Evolutionary conservation across 1,139 yeast species (phyloP), one percentile per base, ranked within the genome.

Genomic region (Candida sanyaensis): DNA sequence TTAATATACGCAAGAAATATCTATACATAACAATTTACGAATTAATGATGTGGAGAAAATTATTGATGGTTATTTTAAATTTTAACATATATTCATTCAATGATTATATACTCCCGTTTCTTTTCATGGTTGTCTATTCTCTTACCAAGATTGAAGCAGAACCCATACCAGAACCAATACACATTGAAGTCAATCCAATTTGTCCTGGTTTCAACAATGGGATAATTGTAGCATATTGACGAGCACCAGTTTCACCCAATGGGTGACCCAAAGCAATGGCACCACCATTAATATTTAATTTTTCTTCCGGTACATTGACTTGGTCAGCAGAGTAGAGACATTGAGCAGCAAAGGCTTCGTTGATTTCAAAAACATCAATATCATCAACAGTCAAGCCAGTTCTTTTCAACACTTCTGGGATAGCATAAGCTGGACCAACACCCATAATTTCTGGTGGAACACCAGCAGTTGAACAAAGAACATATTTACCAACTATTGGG

Each of bases 391-490:
- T 71, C 55, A 92, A 68, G 30, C 88, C 87, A 40, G 84, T 69
- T 62, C 81, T 82, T 64, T 80, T 73, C 61, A 92, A 80, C 17
- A 88, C 86, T 51, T 78, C 80, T 53, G 97, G 97, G 60, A 92
- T 90, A 53, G 98, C 97, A 58, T 81, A 82, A 31, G 96, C 97
- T 51, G 97, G 97, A 46, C 97, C 98, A 61, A 92, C 83, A 54
- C 98, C 98, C 98, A 92, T 92, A 54, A 91, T 83, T 71, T 89
- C 96, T 36, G 98, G 97, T 51, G 97, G 96, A 43, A 92, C 97
- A 64, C 98, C 97, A 49, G 86, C 92, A 44, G 84, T 71, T 50
- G 83, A 78, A 64, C 89, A 83, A 59, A 84, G 86, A 54, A 91
- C 84, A 59, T 81, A 92, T 74, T 88, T 88, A 57, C 83, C 96